Conservation (phyloP, 2,329 filamentous ascomycete species). For the Nemania sp. region DNA sequence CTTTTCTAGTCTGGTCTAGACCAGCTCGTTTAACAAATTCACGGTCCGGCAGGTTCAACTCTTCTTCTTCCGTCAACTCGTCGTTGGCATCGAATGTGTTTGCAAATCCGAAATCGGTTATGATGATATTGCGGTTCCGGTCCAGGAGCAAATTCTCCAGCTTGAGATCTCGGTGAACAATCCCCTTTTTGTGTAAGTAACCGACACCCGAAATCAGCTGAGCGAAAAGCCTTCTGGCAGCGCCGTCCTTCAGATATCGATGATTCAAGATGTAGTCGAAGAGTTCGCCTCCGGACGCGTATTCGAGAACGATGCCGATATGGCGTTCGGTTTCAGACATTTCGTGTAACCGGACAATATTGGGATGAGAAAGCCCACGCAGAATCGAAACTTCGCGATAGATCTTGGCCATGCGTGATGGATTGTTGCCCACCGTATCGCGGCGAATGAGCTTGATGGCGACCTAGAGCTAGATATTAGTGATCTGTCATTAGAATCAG, state of each 20-base stretch:
- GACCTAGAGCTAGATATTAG: conserved; percentile 58
- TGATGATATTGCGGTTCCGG: conserved; percentile 98
- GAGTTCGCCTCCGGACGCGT: conserved; percentile 94
- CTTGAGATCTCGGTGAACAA: conserved; percentile 96
- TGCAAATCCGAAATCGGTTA: conserved; percentile 98
- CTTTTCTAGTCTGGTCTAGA: conserved; percentile 76
- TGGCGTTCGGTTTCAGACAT: conserved; percentile 98
- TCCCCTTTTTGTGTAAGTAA: conserved; percentile 97
- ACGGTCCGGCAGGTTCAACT: conserved; percentile 81
- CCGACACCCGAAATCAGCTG: conserved; percentile 96
- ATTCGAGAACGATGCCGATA: conserved; percentile 97
- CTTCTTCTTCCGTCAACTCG: conserved; percentile 86
- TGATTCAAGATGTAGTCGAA: conserved; percentile 99
- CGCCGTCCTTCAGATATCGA: conserved; percentile 91
- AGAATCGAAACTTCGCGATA: conserved; percentile 96
- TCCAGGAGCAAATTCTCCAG: conserved; percentile 94
- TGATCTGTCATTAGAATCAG: not conserved
- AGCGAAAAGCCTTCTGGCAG: conserved; percentile 87
- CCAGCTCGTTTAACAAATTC: conserved; percentile 85
- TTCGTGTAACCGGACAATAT: conserved; percentile 95
- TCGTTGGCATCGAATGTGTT: conserved; percentile 93
- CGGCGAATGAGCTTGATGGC: conserved; percentile 95
- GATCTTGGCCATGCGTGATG: conserved; percentile 90
- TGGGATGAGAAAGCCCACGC: conserved; percentile 84
- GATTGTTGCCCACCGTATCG: conserved; percentile 85